These are phyloP conservation scores for Rhodotorula sp. DNA, from an alignment of 1,284 basidiomycete genomes.

Conservation along the genomic window DNA sequence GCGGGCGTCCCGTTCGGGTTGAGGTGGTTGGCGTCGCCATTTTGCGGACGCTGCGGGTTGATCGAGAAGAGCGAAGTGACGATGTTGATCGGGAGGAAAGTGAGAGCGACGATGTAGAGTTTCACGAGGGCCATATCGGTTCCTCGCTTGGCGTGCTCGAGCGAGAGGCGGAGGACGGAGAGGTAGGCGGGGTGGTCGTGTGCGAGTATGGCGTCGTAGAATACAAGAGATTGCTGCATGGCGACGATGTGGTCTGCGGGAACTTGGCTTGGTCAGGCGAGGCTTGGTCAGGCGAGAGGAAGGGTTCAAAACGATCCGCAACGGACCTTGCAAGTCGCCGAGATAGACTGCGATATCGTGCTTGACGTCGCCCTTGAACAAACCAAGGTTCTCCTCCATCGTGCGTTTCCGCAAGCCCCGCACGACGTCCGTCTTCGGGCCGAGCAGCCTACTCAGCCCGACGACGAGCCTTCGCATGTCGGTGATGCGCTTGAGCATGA, in stretches of 20 bases:
- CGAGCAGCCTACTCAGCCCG: slow-evolving; percentile 71
- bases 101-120: slow-evolving; percentile 66
- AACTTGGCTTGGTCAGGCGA: neutral
- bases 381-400: slow-evolving; percentile 48
- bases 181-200: slow-evolving; percentile 85
- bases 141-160: slow-evolving; percentile 62
- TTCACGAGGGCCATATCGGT: slow-evolving; percentile 67
- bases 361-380: slow-evolving; percentile 34
- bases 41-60: slow-evolving; percentile 2
- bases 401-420: slow-evolving; percentile 73
- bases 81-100: slow-evolving; percentile 67
- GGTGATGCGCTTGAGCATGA: slow-evolving; percentile 69
- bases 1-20: slow-evolving; percentile 37
- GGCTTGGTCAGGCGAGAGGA: neutral
- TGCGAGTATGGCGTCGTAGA: slow-evolving; percentile 83
- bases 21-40: neutral
- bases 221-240: slow-evolving; percentile 77
- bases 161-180: slow-evolving; percentile 67
- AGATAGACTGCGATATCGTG: slow-evolving; percentile 65
- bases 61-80: slow-evolving; percentile 51
- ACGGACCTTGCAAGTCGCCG: slow-evolving; percentile 83
- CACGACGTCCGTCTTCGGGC: slow-evolving; percentile 79
- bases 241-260: slow-evolving; percentile 83
- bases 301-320: neutral
- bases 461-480: slow-evolving; percentile 78